Evolutionary conservation across 179 eudicot species (phyloP).

Genomic region (Amaranthus tricolor): DNA sequence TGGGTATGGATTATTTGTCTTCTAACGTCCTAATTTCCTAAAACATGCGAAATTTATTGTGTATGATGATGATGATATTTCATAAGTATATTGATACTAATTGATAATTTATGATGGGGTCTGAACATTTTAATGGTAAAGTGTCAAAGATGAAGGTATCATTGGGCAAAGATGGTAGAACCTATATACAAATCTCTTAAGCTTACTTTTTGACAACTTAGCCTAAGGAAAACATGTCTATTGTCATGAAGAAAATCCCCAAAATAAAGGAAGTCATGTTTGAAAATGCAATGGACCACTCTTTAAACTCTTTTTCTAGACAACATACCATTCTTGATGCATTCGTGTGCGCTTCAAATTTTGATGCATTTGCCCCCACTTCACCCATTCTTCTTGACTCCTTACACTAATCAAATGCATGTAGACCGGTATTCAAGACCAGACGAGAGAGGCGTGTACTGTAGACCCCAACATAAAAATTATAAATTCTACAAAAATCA

Average conservation of each 20-base stretch:
- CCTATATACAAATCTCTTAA: not conserved
- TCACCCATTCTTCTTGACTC: not conserved
- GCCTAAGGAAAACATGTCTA: slow-evolving; percentile 12
- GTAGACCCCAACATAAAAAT: too few species aligned
- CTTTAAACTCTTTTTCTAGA: slow-evolving; percentile 13
- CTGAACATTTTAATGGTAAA: too few species aligned
- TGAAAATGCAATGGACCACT: slow-evolving; percentile 16
- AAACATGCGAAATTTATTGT: too few species aligned
- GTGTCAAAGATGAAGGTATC: not conserved
- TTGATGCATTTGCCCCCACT: slow-evolving; percentile 21
- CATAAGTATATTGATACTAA: too few species aligned
- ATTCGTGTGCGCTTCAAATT: slow-evolving; percentile 21
- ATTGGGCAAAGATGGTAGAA: not conserved
- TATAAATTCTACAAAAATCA: too few species aligned
- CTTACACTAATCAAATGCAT: too few species aligned
- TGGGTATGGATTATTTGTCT: too few species aligned
- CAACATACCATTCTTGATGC: slow-evolving; percentile 19
- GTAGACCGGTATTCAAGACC: too few species aligned
- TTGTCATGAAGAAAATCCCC: slow-evolving; percentile 6
- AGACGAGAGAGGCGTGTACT: too few species aligned
- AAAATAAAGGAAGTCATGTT: slow-evolving; percentile 12
- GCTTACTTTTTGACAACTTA: not conserved
- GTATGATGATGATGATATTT: too few species aligned
- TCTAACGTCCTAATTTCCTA: too few species aligned
- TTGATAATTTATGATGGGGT: too few species aligned